Conservation (phyloP, 331 rosid genomes). For the Malus hybrid region DNA sequence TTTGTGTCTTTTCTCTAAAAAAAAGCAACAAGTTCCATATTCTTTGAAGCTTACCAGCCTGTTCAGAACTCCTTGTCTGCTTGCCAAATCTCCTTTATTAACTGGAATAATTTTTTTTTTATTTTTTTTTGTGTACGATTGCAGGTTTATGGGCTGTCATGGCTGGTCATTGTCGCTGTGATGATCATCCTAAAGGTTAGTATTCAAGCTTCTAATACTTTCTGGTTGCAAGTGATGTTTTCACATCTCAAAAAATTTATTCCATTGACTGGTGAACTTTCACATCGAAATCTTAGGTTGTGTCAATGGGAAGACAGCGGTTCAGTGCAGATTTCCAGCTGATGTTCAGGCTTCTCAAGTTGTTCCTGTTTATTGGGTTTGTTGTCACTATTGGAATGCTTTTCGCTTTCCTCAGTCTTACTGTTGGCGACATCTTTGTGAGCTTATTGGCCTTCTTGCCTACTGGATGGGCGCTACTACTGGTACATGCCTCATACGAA, state of each 20-base stretch:
- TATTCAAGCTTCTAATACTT: slow-evolving; percentile 14
- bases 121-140: not conserved
- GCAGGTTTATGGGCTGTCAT: slow-evolving; percentile 86
- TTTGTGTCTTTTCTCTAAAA: not conserved
- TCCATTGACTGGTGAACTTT: slow-evolving; percentile 11
- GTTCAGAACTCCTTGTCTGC: not conserved
- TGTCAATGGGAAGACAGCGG: slow-evolving; percentile 85
- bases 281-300: slow-evolving; percentile 53
- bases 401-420: slow-evolving; percentile 59
- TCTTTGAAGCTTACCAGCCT: not conserved
- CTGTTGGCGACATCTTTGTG: slow-evolving; percentile 63
- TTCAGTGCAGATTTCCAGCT: slow-evolving; percentile 97
- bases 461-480: slow-evolving; percentile 85
- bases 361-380: slow-evolving; percentile 64
- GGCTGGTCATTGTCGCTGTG: slow-evolving; percentile 82
- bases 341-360: slow-evolving; percentile 87
- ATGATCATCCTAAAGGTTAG: slow-evolving; percentile 80
- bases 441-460: slow-evolving; percentile 90
- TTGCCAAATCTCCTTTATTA: not conserved
- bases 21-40: not conserved
- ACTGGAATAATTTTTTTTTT: not conserved
- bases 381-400: slow-evolving; percentile 47
- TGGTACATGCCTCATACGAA: slow-evolving; percentile 35
- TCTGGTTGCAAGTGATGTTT: not conserved
- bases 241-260: not conserved